Evolutionary conservation across 2,329 filamentous ascomycete species (phyloP), one percentile per base, ranked within the genome.

Genomic region (Metarhizium album): DNA sequence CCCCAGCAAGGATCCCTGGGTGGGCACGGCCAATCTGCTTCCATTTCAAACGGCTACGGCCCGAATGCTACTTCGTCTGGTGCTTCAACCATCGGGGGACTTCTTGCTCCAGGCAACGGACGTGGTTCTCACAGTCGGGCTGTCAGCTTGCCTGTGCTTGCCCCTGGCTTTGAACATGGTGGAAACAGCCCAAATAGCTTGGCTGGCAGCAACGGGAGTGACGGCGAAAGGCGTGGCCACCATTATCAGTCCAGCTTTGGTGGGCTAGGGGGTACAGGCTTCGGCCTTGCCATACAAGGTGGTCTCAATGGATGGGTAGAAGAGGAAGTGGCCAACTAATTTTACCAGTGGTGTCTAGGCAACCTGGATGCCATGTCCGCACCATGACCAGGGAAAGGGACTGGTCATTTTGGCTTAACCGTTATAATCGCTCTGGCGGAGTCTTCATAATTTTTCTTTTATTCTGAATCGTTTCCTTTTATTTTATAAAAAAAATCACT

Each of bases 111-210:
- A 2, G 81, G 80, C 48, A 83, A 80, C 50, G 65, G 70, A 14
- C 75, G 81, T 33, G 72, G 76, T 31, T 78, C 79, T 55, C 81
- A 84, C 67, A 91, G 82, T 62, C 84, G 93, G 37, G 90, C 93
- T 33, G 89, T 96, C 53, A 95, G 90, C 65, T 73, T 98, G 62
- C 93, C 93, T 1, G 81, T 78, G 4, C 75, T 86, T 49, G 81
- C 79, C 0, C 79, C 80, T 18, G 79, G 78, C 16, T 80, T 82
- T 50, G 78, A 83, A 65, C 82, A 82, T 49, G 76, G 78, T 42
- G 74, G 73, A 50, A 74, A 70, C 55, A 76, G 74, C 64, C 72
- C 73, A 40, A 72, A 70, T 59, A 73, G 73, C 56, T 63, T 72
- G 20, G 69, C 71, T 18, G 74, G 73, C 16, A 70, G 68, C 54